A percentile compares a stretch with the other conserved stretches of the same genome.
These are phyloP conservation scores for Penicillium taxi DNA, from an alignment of 495 filamentous ascomycete genomes.

Conservation along the genomic window DNA sequence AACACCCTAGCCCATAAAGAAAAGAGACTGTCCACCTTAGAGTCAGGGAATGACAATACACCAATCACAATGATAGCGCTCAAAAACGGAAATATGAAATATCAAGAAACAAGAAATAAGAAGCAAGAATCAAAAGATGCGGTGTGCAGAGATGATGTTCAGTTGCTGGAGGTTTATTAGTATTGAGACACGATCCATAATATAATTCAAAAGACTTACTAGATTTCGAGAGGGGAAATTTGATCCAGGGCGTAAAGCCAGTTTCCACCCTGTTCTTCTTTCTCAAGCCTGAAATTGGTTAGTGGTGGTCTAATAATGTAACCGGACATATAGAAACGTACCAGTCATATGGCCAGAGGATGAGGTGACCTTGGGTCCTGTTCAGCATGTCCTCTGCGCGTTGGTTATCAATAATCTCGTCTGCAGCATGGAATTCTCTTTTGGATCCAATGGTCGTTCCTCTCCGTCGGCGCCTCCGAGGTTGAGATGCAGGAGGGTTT, in stretches of 20 bases:
- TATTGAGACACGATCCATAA: background rate
- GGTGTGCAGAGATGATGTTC: conserved; percentile 3
- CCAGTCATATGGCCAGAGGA: conserved; percentile 94
- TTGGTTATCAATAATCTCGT: conserved; percentile 62
- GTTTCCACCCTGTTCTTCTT: conserved; percentile 85
- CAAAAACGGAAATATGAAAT: conserved; percentile 6
- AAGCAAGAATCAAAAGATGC: background rate
- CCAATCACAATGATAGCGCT: conserved; percentile 8
- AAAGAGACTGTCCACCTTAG: background rate
- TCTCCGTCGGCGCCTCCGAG: conserved; percentile 54
- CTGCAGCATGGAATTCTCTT: conserved; percentile 59
- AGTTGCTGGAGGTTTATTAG: conserved; percentile 20
- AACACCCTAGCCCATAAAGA: conserved; percentile 2
- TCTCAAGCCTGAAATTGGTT: conserved; percentile 49
- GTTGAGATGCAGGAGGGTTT: conserved; percentile 38
- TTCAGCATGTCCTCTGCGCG: conserved; percentile 76
- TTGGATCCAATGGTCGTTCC: conserved; percentile 69
- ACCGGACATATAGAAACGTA: conserved; percentile 24
- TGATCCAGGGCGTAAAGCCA: conserved; percentile 97
- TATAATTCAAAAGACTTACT: conserved; percentile 53
- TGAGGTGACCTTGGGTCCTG: conserved; percentile 79
- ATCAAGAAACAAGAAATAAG: conserved; percentile 2
- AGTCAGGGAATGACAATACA: conserved; percentile 8
- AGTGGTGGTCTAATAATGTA: conserved; percentile 1
- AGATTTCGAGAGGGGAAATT: conserved; percentile 93